These are phyloP conservation scores for Phyllosticta ampelicida DNA, from an alignment of 2,329 filamentous ascomycete species.

Conservation along the genomic window DNA sequence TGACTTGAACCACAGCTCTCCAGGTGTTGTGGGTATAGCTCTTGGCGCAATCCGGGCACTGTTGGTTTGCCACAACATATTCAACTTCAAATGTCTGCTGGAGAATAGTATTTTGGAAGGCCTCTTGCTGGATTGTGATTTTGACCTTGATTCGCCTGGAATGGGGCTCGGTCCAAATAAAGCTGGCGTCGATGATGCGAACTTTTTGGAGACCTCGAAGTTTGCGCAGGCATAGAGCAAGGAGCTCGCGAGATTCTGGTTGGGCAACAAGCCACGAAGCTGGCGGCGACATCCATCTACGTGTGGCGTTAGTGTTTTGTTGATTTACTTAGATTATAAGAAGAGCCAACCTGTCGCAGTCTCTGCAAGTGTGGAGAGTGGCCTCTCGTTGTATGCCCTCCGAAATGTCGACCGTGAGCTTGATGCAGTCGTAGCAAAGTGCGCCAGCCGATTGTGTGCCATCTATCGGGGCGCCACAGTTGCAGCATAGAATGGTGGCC, in stretches of 20 bases:
- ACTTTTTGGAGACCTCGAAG: slow-evolving; percentile 78
- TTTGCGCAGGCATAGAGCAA: slow-evolving; percentile 85
- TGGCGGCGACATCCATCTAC: slow-evolving; percentile 77
- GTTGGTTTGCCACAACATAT: slow-evolving; percentile 81
- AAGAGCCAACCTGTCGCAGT: slow-evolving; percentile 55
- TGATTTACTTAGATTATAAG: slow-evolving; percentile 5
- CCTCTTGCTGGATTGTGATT: slow-evolving; percentile 76
- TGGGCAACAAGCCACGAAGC: slow-evolving; percentile 73
- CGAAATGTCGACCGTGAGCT: slow-evolving; percentile 87
- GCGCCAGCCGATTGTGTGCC: slow-evolving; percentile 62
- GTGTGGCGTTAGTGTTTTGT: background rate
- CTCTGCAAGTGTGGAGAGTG: slow-evolving; percentile 79
- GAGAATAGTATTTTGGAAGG: slow-evolving; percentile 56
- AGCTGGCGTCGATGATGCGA: slow-evolving; percentile 87
- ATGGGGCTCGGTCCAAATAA: slow-evolving; percentile 98
- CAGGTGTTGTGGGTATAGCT: slow-evolving; percentile 95
- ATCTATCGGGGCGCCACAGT: slow-evolving; percentile 92
- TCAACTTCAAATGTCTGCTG: slow-evolving; percentile 95
- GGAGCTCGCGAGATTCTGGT: slow-evolving; percentile 81
- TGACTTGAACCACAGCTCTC: slow-evolving; percentile 85
- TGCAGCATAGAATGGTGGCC: slow-evolving; percentile 87
- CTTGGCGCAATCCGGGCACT: slow-evolving; percentile 92
- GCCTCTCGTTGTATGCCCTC: slow-evolving; percentile 85
- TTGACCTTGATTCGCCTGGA: slow-evolving; percentile 87
- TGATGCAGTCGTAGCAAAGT: slow-evolving; percentile 92